Base-by-base conservation (phyloP, 2,329 filamentous ascomycete species). In the Xylariaceae sp. region DNA sequence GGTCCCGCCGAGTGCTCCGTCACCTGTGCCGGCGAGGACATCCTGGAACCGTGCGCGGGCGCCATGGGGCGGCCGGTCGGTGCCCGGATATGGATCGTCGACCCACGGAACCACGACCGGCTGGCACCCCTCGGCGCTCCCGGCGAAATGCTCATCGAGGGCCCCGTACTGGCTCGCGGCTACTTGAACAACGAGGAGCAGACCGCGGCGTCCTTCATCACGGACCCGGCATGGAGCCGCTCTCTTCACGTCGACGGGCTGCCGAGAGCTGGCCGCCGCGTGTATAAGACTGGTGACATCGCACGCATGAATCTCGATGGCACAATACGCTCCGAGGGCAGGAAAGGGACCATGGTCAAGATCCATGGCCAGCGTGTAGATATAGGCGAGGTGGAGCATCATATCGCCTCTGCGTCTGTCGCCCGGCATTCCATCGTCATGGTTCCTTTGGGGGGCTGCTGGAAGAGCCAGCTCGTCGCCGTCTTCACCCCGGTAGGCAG, bases 171-270 rank as follows among this genome's bases (percentile, higher is more conserved):
- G 3, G 60, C 55, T 2, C 41, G 53, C 6, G 63, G 56, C 13
- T 67, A 67, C 35, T 45, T 65, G 4, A 53, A 59, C 14, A 54
- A 61, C 16, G 49, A 50, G 1, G 46, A 50, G 11, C 57, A 54
- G 32, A 65, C 60, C 1, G 33, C 46, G 2, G 45, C 46, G 9
- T 37, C 48, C 2, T 65, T 66, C 38, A 47, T 65, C 15, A 32
- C 44, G 72, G 75, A 14, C 71, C 33, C 38, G 4, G 3, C 1
- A 5, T 43, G 38, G 38, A 12, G 31, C 13, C n/a, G 4, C 9
- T 16, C 13, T n/a, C 19, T 17, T 27, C 80, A 52, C 64, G 75
- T 57, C 72, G 71, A 14, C 56, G 72, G 53, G 29, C 51, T 51
- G 42, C 42, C 53, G 9, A 30, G 32, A 4, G 38, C 37, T 2